phyloP scores from a whole-genome alignment of 768 basidiomycete species.

The Leccinum sublutescens region DNA sequence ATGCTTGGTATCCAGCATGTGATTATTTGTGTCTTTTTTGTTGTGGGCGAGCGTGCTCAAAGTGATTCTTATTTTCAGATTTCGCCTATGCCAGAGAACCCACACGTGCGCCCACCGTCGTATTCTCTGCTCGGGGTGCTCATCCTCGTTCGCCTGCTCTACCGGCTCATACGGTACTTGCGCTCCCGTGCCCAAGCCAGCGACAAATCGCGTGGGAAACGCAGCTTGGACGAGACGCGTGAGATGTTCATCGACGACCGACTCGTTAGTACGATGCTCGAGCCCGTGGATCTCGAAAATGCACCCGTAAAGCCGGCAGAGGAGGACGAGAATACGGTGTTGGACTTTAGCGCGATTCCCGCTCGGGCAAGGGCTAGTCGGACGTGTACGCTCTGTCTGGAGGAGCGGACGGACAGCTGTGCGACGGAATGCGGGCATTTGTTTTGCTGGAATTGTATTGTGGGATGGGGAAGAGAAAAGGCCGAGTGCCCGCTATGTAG shows the following conservation, averaged over 20 bases:
- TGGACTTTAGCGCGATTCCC: constrained; percentile 60
- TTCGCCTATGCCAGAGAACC: constrained; percentile 70
- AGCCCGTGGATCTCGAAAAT: constrained; percentile 48
- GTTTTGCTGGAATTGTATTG: constrained; percentile 89
- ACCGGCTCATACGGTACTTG: constrained; percentile 54
- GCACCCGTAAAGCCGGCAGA: constrained; percentile 58
- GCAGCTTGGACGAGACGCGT: constrained; percentile 28
- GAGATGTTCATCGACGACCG: constrained; percentile 58
- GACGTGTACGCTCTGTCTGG: constrained; percentile 81
- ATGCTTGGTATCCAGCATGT: constrained; percentile 71
- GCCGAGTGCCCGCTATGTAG: constrained; percentile 87
- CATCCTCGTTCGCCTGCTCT: constrained; percentile 58
- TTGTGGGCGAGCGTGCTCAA: constrained; percentile 2
- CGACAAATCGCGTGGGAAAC: constrained; percentile 37
- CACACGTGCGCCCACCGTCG: constrained; percentile 73
- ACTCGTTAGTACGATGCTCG: constrained; percentile 57
- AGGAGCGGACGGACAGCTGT: constrained; percentile 78
- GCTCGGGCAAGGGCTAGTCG: constrained; percentile 51
- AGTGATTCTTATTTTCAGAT: constrained; percentile 43
- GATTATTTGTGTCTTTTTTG: constrained; percentile 13
- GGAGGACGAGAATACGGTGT: constrained; percentile 65
- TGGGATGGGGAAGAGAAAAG: constrained; percentile 89
- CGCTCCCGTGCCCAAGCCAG: constrained; percentile 30
- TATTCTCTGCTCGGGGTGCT: constrained; percentile 84
- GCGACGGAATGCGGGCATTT: constrained; percentile 88